Base-by-base conservation (phyloP, 2,329 filamentous ascomycete species). In the Fusarium sp. region DNA sequence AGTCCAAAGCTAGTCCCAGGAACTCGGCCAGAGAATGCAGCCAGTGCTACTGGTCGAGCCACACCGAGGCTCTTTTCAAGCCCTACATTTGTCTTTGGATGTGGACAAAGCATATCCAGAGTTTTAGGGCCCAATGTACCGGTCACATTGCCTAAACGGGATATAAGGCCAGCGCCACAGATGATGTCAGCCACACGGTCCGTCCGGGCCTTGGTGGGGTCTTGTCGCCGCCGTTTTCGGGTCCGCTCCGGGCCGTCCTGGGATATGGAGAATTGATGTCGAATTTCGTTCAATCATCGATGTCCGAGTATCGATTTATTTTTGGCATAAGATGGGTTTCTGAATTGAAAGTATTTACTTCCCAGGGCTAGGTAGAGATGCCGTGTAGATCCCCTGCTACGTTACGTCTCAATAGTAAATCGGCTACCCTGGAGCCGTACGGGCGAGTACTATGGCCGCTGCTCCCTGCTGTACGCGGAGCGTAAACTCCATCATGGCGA, bases 161-260 rank as follows among this genome's bases (percentile, higher is more conserved):
- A 28, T 11, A 34, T 12, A 41, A 40, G 44, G 51, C 59, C 52
- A 16, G 55, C 55, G 55, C 55, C 44, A 59, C 55, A 31, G 27
- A 37, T 43, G 9, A 39, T 27, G 46, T 64, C 51, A 70, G 67
- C 68, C 63, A 70, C 63, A 39, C 68, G 68, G 68, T 60, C 64
- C 56, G 55, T 52, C 68, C 58, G 58, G 37, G 61, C 36, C 57
- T 51, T 47, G 5, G 48, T 68, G 73, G 70, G 72, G 51, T 58
- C 59, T 10, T 31, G 48, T 37, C 43, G 28, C 58, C 59, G 46
- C 58, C 54, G 52, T 48, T 51, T 27, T 65, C 70, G 62, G 72
- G 58, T 60, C 64, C 70, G 72, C 54, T 50, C 67, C 72, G 72
- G 63, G 62, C 60, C 48, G 58, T 46, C 51, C 28, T 39, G 54